These are phyloP conservation scores for Holtermanniella nyarrowii DNA, from an alignment of 768 basidiomycete species.

Conservation along the genomic window DNA sequence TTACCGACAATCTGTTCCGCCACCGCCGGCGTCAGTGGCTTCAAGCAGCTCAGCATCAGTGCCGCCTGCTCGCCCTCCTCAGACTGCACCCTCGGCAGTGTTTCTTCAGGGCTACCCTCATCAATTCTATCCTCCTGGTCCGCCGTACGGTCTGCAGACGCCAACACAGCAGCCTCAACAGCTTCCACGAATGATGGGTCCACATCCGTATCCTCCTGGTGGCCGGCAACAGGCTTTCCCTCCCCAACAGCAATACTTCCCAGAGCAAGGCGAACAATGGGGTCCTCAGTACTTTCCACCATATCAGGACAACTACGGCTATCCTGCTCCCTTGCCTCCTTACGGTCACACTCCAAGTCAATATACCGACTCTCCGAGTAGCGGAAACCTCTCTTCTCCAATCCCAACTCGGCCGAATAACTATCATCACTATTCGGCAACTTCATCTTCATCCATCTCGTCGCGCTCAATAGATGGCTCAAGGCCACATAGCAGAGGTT, in stretches of 20 bases:
- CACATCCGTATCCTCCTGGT: background rate
- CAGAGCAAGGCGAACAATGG: background rate
- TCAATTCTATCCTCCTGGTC: too few species aligned
- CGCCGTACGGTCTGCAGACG: background rate
- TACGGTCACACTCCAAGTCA: too few species aligned
- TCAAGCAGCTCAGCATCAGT: background rate
- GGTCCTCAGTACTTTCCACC: background rate
- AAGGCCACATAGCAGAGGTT: slow-evolving; percentile 31
- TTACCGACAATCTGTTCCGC: background rate
- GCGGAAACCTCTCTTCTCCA: slow-evolving; percentile 14
- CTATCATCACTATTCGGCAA: slow-evolving; percentile 22
- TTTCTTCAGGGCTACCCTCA: too few species aligned
- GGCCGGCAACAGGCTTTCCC: background rate
- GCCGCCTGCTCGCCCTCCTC: too few species aligned
- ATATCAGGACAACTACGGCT: background rate
- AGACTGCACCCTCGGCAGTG: too few species aligned
- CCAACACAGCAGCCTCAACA: background rate
- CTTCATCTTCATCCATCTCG: slow-evolving; percentile 25
- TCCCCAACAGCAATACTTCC: background rate
- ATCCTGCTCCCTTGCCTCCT: too few species aligned
- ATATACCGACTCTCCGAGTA: too few species aligned
- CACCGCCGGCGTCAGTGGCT: background rate
- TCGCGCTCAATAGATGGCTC: slow-evolving; percentile 28
- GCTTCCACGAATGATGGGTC: background rate
- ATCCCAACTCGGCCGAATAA: slow-evolving; percentile 20